A percentile compares a stretch with the other conserved stretches of the same genome.
Conservation (phyloP, 2,329 filamentous ascomycete species). For the Chrysosporium queenslandicum region DNA sequence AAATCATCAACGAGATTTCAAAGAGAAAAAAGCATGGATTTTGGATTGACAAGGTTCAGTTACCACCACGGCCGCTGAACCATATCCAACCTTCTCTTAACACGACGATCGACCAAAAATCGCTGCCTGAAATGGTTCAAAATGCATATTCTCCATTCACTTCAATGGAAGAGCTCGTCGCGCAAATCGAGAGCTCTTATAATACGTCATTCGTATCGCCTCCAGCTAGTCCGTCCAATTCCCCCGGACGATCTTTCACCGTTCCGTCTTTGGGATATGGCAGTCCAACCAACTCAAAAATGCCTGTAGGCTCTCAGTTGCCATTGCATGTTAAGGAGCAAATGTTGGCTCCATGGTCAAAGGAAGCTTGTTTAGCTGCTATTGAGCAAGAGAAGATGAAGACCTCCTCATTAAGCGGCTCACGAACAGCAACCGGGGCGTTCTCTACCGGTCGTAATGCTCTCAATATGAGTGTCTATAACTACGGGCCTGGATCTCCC, state of each 20-base stretch:
- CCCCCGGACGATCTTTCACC: conserved; percentile 55
- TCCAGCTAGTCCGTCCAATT: conserved; percentile 57
- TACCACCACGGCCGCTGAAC: conserved; percentile 55
- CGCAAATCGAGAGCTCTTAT: conserved; percentile 64
- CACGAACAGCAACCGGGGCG: conserved; percentile 50
- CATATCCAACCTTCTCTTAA: conserved; percentile 44
- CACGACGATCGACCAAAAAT: conserved; percentile 31
- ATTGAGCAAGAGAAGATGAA: conserved; percentile 58
- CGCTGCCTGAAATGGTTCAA: conserved; percentile 34
- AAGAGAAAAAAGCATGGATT: conserved; percentile 62
- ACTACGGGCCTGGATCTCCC: conserved; percentile 25
- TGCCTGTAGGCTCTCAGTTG: conserved; percentile 44
- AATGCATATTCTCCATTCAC: conserved; percentile 61
- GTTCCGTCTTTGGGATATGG: conserved; percentile 47
- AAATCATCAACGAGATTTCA: conserved; percentile 65
- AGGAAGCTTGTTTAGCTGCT: conserved; percentile 59
- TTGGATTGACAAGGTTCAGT: conserved; percentile 65
- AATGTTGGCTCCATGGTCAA: conserved; percentile 70
- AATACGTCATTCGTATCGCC: conserved; percentile 46
- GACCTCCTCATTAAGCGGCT: conserved; percentile 65
- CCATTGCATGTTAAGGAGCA: conserved; percentile 60
- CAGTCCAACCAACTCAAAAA: conserved; percentile 29
- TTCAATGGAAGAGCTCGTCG: conserved; percentile 59
- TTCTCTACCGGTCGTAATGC: conserved; percentile 22
- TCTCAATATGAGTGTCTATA: conserved; percentile 24